Conservation (phyloP, 306 rosid genomes). For the Dalbergia cochinchinensis region DNA sequence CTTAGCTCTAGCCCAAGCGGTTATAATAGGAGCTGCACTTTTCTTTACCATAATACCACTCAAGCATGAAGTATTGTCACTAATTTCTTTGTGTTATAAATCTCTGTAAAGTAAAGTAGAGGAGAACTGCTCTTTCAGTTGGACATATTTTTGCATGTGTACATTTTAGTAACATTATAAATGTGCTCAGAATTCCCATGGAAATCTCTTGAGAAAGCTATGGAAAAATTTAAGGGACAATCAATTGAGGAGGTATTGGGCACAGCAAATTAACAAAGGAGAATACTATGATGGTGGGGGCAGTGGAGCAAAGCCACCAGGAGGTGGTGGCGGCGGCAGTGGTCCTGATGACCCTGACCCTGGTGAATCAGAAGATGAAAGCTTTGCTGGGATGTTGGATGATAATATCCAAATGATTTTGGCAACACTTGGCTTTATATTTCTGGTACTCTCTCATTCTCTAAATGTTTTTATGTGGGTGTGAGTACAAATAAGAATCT, state of each 20-base stretch:
- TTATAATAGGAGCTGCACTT: not conserved
- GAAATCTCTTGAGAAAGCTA: conserved; percentile 57
- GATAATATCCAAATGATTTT: conserved; percentile 74
- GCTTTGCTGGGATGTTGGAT: conserved; percentile 52
- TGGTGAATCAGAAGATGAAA: conserved; percentile 67
- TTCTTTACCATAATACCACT: not conserved
- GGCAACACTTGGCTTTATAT: conserved; percentile 73
- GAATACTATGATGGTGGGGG: conserved; percentile 59
- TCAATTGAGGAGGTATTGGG: conserved; percentile 74
- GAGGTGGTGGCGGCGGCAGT: conserved; percentile 44
- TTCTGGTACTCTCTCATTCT: conserved; percentile 60
- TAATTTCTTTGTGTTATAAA: conserved; percentile 17
- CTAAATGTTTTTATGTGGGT: not conserved
- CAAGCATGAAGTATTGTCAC: conserved; percentile 11
- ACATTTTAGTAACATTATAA: conserved; percentile 36
- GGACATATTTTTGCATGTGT: conserved; percentile 2
- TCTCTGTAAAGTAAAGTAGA: conserved; percentile 26
- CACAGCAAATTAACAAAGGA: conserved; percentile 72
- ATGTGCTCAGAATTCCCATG: conserved; percentile 62
- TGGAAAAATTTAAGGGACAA: conserved; percentile 62
- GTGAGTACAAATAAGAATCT: conserved; percentile 3
- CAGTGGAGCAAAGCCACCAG: conserved; percentile 57
- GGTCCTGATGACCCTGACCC: conserved; percentile 53
- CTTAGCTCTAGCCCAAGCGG: not conserved
- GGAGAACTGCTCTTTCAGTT: not conserved